phyloP scores from a whole-genome alignment of 108 stramenopile genomes.

The Nitzschia palea region DNA sequence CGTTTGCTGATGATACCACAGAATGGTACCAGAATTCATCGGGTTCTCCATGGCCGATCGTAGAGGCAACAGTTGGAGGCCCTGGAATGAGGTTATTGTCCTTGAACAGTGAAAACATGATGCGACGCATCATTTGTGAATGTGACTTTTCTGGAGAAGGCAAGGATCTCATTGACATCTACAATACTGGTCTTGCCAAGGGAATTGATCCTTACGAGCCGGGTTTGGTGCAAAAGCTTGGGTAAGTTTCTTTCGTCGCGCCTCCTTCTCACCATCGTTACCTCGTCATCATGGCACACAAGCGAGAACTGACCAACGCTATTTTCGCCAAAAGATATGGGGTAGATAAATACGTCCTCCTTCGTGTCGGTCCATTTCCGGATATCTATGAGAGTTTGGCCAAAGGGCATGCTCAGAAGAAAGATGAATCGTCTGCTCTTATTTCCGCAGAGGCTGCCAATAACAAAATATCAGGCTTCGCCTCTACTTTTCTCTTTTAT shows the following conservation, averaged over 20 bases:
- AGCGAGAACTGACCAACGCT: no score
- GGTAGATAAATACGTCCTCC: conserved; percentile 73
- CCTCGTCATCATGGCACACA: no score
- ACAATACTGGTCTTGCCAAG: conserved; percentile 66
- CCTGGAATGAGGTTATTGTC: conserved; percentile 71
- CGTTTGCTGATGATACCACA: conserved; percentile 59
- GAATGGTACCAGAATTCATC: conserved; percentile 44
- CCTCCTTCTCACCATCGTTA: no score
- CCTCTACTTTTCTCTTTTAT: conserved; percentile 77
- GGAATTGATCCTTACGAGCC: conserved; percentile 61
- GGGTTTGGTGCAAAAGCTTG: conserved; percentile 67
- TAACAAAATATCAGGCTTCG: conserved; percentile 75
- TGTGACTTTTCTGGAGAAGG: conserved; percentile 50
- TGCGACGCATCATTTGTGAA: conserved; percentile 78
- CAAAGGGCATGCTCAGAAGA: conserved; percentile 48
- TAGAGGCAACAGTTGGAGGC: conserved; percentile 55
- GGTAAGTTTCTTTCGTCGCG: no score
- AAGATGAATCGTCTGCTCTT: conserved; percentile 64
- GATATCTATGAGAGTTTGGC: conserved; percentile 79
- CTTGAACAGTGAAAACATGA: conserved; percentile 76
- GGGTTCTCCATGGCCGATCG: conserved; percentile 76
- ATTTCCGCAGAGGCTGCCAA: conserved; percentile 84
- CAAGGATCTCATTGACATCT: conserved; percentile 51
- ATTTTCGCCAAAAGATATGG: conserved; percentile 48
- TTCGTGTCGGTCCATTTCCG: conserved; percentile 78